phyloP scores from a whole-genome alignment of 2,329 filamentous ascomycete species.

The Eutypella sp. region DNA sequence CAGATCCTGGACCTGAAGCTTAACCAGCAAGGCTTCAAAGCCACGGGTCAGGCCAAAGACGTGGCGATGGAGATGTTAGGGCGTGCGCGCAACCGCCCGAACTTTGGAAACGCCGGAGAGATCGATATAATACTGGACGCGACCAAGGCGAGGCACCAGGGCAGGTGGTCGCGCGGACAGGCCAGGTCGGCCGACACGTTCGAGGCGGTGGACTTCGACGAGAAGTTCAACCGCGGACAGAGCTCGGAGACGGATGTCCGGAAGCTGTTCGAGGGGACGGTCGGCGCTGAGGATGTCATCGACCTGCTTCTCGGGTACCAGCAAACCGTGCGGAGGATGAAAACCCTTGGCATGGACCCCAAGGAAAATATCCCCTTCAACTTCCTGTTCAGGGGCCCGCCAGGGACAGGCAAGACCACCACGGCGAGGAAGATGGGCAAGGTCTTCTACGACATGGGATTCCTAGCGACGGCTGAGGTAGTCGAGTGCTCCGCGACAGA shows the following conservation, averaged over 20 bases:
- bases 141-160: conserved; percentile 44
- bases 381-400: conserved; percentile 62
- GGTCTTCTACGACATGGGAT: conserved; percentile 68
- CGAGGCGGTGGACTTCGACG: conserved; percentile 48
- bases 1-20: conserved; percentile 52
- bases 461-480: conserved; percentile 56
- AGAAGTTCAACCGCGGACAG: conserved; percentile 50
- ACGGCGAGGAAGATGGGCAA: conserved; percentile 69
- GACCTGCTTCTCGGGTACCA: conserved; percentile 50
- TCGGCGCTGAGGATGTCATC: conserved; percentile 55
- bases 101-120: conserved; percentile 60
- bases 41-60: conserved; percentile 39
- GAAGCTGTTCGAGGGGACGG: conserved; percentile 51
- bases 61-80: conserved; percentile 45
- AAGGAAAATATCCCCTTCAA: conserved; percentile 58
- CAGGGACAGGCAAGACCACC: conserved; percentile 69
- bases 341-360: conserved; percentile 47
- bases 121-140: conserved; percentile 51
- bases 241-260: conserved; percentile 42
- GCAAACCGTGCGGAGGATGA: conserved; percentile 45
- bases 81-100: conserved; percentile 46
- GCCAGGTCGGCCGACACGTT: conserved; percentile 25
- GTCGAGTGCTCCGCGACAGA: conserved; percentile 62
- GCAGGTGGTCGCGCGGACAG: conserved; percentile 1
- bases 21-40: conserved; percentile 38